Percentiles rank a stretch among this genome's conserved stretches.
Evolutionary conservation across 2,329 filamentous ascomycete genomes (phyloP).

Genomic region (Xylaria polymorpha): DNA sequence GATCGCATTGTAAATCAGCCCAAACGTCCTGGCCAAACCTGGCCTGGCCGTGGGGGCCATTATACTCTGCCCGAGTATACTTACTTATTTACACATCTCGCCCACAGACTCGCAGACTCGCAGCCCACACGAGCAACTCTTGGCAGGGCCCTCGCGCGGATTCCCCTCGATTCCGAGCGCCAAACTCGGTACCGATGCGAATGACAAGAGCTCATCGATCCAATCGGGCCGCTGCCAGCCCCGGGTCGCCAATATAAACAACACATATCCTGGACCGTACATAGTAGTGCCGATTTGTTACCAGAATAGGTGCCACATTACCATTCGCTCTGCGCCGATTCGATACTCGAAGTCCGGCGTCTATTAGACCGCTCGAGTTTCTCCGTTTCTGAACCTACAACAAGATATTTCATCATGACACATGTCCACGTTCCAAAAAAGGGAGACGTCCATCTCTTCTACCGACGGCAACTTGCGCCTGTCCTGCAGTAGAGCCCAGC

Average conservation of each 20-base stretch:
- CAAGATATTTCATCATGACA: background rate
- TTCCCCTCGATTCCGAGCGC: conserved; percentile 22
- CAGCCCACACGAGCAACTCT: background rate
- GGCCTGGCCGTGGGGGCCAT: conserved; percentile 23
- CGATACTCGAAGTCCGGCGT: conserved; percentile 17
- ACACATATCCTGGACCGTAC: conserved; percentile 5
- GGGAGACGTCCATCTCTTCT: background rate
- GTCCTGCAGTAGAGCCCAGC: background rate
- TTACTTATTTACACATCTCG: background rate
- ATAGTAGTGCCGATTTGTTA: conserved; percentile 14
- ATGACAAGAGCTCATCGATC: conserved; percentile 11
- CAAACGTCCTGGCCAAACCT: background rate
- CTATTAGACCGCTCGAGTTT: background rate
- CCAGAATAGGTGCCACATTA: conserved; percentile 11
- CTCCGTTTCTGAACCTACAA: background rate
- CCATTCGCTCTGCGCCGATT: conserved; percentile 12
- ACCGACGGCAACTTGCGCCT: background rate
- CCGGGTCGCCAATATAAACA: conserved; percentile 11
- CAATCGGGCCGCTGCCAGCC: conserved; percentile 37
- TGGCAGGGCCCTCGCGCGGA: conserved; percentile 26
- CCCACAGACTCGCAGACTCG: background rate
- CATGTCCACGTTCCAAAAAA: conserved; percentile 4
- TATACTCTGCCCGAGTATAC: background rate
- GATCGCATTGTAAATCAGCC: conserved; percentile 1
- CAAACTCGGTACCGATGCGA: conserved; percentile 29